Evolutionary conservation across 306 rosid genomes (phyloP).

Genomic region (Comarum palustre): DNA sequence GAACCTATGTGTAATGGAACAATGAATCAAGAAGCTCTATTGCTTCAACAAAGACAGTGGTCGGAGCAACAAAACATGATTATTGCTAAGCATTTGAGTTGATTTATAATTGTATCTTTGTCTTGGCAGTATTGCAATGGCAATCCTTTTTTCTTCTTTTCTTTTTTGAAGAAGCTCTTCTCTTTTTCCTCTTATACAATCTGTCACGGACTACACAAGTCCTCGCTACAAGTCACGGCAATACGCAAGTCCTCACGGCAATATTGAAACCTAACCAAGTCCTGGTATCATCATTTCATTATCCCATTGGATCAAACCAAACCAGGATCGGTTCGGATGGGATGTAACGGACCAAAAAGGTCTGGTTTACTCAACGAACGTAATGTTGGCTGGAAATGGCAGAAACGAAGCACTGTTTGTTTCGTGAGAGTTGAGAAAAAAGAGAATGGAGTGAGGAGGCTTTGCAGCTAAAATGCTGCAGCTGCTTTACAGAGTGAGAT

Average conservation of each 20-base stretch:
- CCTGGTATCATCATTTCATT: neutral
- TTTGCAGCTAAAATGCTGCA: conserved; percentile 39
- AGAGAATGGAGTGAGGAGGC: conserved; percentile 17
- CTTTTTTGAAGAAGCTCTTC: neutral
- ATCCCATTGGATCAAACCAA: neutral
- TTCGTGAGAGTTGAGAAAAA: neutral
- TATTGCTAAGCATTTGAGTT: conserved; percentile 49
- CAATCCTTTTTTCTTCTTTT: neutral
- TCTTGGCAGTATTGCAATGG: neutral
- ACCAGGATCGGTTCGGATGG: neutral
- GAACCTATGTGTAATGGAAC: conserved; percentile 23
- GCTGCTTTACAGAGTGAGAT: conserved; percentile 24
- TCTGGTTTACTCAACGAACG: neutral
- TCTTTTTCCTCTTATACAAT: neutral
- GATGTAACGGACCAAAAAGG: neutral
- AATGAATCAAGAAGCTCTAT: conserved; percentile 33
- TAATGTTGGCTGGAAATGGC: conserved; percentile 12
- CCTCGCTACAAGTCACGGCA: neutral
- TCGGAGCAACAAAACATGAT: conserved; percentile 75
- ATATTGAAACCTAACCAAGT: neutral
- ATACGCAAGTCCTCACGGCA: neutral
- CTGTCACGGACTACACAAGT: neutral
- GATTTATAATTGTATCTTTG: conserved; percentile 12
- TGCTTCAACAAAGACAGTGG: conserved; percentile 56
- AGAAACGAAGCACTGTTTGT: neutral